Evolutionary conservation across 371 early-diverging fungal species (phyloP), one percentile per base, ranked within the genome.

Genomic region (Choanephora cucurbitarum): DNA sequence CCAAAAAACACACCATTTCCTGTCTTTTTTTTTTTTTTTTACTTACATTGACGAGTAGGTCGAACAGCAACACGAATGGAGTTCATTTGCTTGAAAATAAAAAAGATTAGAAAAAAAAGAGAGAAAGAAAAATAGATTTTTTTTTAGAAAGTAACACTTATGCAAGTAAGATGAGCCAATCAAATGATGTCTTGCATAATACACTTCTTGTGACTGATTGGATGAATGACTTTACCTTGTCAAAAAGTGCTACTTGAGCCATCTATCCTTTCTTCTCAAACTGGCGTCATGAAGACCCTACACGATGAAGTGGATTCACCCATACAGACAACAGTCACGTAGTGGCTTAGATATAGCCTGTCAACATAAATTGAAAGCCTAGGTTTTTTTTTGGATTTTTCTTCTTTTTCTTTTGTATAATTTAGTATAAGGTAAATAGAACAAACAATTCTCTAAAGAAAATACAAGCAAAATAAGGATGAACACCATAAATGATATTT

Each of bases 401-500:
- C 37, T 37, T 37, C 11, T 1, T 14, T 37, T 37, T 37, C 37
- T 37, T 37, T 37, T 14, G n/a, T n/a, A n/a, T n/a, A n/a, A n/a
- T n/a, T n/a, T n/a, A 37, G 37, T 37, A 37, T 3, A 37, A 37
- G 14, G 28, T 28, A 28, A 28, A 28, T n/a, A 32, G 10, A 10
- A 10, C 10, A 32, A 32, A 32, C 32, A 6, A 32, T 32, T 6
- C 5, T 32, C 6, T 32, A 32, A 32, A 32, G 10, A 32, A 10
- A 32, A 32, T 5, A 32, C 32, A 32, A 48, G 48, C n/a, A n/a
- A n/a, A n/a, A n/a, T n/a, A 40, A 37, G 49, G 60, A 60, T 60
- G 60, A 60, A 37, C 48, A 28, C 43, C 51, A 28, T 24, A 33
- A 19, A 53, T 48, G 60, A 60, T 55, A 55, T 60, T 60, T 60